These are phyloP conservation scores for Theobroma grandiflorum DNA, from an alignment of 441 rosid genomes.

Conservation along the genomic window DNA sequence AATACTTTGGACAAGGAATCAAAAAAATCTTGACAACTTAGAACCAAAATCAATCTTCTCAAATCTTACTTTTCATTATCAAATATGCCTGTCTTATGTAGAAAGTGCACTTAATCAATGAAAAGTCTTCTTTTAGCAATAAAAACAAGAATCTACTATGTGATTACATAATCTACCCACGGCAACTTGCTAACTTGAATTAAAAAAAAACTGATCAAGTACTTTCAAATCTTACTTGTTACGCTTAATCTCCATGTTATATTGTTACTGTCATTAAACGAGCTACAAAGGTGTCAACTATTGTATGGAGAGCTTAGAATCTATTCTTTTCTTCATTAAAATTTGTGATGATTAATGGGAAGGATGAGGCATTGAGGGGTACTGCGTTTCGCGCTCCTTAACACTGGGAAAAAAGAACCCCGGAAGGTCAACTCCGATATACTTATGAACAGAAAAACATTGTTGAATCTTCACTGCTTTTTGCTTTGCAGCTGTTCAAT, in stretches of 20 bases:
- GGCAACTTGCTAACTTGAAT: background rate
- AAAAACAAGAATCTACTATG: constrained; percentile 10
- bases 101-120: background rate
- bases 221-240: background rate
- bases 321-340: background rate
- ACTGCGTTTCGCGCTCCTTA: background rate
- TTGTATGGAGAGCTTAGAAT: background rate
- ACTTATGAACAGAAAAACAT: background rate
- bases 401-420: background rate
- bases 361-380: no score
- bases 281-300: background rate
- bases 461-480: background rate
- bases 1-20: background rate
- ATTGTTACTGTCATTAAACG: background rate
- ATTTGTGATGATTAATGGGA: background rate
- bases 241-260: background rate
- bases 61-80: background rate
- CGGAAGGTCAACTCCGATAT: background rate
- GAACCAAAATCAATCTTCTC: constrained; percentile 15
- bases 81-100: constrained; percentile 4
- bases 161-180: background rate
- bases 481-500: background rate
- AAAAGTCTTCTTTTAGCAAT: constrained; percentile 4
- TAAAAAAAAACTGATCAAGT: background rate
- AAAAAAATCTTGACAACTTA: constrained; percentile 16